Conservation (phyloP, 208 protist species). For the Crithidia mellificae region DNA sequence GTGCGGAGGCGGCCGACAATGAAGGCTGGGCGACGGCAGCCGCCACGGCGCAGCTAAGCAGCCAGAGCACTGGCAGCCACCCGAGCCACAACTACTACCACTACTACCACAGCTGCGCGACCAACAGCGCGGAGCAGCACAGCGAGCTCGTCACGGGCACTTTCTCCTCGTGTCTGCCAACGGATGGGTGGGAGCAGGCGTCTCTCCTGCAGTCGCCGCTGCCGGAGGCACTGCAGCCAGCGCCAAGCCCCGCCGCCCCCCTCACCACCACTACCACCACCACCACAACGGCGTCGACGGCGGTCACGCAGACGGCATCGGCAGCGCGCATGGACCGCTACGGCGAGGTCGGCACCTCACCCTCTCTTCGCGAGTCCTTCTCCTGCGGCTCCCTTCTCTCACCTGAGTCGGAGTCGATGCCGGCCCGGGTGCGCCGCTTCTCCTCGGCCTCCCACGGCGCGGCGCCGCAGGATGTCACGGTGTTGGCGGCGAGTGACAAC, state of each 20-base stretch:
- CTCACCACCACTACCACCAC: not conserved
- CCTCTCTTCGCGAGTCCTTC: not conserved
- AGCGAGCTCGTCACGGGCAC: not conserved
- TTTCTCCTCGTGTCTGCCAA: conserved; percentile 1
- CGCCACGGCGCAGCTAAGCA: no score
- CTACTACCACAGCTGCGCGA: not conserved
- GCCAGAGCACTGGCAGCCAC: not conserved
- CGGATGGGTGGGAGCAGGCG: not conserved
- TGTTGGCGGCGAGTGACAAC: not conserved
- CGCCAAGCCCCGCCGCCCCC: not conserved
- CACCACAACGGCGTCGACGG: not conserved
- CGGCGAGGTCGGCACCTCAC: not conserved
- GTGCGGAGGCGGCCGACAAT: not conserved
- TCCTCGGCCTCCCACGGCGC: not conserved
- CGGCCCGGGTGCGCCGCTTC: not conserved
- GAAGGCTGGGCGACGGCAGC: not conserved
- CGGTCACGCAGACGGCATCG: not conserved
- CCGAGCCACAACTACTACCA: not conserved
- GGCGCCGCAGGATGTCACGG: not conserved
- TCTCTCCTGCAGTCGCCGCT: conserved; percentile 15
- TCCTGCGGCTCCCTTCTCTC: not conserved
- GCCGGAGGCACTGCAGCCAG: no score
- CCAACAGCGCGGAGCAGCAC: not conserved
- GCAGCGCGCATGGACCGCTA: not conserved
- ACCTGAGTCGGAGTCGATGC: not conserved